Evolutionary conservation across 768 basidiomycete species (phyloP), one percentile per base, ranked within the genome.

Genomic region (Mycena olivaceomarginata): DNA sequence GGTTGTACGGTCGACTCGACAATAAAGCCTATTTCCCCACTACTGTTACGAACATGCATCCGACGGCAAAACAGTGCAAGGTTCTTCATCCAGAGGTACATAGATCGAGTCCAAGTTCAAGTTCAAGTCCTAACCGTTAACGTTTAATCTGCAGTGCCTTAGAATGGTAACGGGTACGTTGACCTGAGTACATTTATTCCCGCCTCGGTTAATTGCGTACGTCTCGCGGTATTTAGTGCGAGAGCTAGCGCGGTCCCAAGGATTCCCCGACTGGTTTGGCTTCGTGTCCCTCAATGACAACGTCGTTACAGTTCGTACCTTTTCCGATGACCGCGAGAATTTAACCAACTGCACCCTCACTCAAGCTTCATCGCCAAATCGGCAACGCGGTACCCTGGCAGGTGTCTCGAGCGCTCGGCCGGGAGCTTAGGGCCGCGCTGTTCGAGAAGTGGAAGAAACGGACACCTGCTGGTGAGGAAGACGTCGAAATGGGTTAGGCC

Each of bases 341-440:
- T 25, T 43, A 18, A 40, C 18, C 77, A 53, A 46, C 74, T 11
- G 43, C 72, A 59, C 70, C 16, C 59, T 56, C 11, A 77, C 31
- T 31, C 31, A 57, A 96, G 94, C 94, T 96, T 88, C 94, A 95
- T 79, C 88, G 94, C 40, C 94, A 95, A 73, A 95, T 96, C 76
- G 95, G 95, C 16, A 96, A 96, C 80, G 94, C 95, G 0, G 94
- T 96, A 4, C 93, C 95, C 1, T 90, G 93, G 87, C 93, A 88
- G 2, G 86, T 96, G 7, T 89, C 89, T 18, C 83, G 84, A 25
- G 95, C 95, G 0, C 84, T 96, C 9, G 95, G 94, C 22, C 88
- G 91, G 22, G 91, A 94, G 80, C 87, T 96, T 48, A 85, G 90
- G 11, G 84, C 87, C 6, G 88, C 89, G 0, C 76, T 92, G 40